These are phyloP conservation scores for Coemansia sp. DNA, from an alignment of 192 early-diverging fungal genomes.

Conservation along the genomic window DNA sequence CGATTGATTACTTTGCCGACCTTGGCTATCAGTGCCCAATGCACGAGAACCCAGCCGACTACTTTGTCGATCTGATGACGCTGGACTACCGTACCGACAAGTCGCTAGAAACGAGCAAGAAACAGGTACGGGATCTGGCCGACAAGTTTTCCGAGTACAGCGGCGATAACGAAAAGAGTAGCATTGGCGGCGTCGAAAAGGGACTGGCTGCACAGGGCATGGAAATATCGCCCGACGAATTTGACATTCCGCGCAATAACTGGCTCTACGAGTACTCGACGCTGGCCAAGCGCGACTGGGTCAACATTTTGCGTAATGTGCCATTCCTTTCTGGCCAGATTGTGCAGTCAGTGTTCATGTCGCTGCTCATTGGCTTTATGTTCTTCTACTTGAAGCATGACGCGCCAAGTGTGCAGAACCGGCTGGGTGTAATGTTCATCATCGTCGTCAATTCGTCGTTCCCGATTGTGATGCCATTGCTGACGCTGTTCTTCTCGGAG, in stretches of 20 bases:
- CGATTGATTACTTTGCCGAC: constrained; percentile 53
- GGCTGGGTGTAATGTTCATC: constrained; percentile 52
- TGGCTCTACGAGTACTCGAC: constrained; percentile 57
- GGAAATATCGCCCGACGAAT: constrained; percentile 11
- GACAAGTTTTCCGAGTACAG: constrained; percentile 29
- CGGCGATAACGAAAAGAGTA: neutral
- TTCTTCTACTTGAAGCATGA: constrained; percentile 54
- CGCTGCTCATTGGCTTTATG: constrained; percentile 61
- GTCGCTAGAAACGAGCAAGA: constrained; percentile 34
- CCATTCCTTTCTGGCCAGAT: constrained; percentile 38
- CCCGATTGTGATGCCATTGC: constrained; percentile 60
- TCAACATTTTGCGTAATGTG: constrained; percentile 47
- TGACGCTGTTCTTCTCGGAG: constrained; percentile 49
- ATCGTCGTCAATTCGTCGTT: constrained; percentile 59
- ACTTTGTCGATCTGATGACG: constrained; percentile 66
- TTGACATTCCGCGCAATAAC: constrained; percentile 50
- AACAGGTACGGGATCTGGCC: constrained; percentile 44
- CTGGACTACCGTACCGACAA: constrained; percentile 56
- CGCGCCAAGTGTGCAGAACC: constrained; percentile 50
- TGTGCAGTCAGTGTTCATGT: constrained; percentile 45
- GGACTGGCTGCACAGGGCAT: constrained; percentile 2
- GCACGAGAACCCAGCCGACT: constrained; percentile 74
- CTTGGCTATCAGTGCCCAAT: constrained; percentile 64
- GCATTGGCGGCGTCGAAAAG: constrained; percentile 4
- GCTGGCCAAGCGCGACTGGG: constrained; percentile 56